Conservation (phyloP, 306 rosid genomes). For the Inga oerstediana region DNA sequence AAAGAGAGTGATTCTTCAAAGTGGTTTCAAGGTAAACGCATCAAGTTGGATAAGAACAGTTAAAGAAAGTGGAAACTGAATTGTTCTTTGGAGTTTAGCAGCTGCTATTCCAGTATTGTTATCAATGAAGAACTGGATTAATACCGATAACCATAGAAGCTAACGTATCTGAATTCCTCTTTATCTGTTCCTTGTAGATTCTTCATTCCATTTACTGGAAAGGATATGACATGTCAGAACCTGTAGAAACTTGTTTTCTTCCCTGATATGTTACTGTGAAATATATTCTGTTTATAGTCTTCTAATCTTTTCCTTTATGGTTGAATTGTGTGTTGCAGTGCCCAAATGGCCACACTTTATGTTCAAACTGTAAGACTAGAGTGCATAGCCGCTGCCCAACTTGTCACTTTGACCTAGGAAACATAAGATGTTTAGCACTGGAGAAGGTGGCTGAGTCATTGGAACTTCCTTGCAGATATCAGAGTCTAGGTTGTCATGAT, state of each 20-base stretch:
- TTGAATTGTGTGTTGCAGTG: constrained; percentile 59
- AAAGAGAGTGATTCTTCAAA: constrained; percentile 2
- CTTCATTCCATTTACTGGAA: constrained; percentile 11
- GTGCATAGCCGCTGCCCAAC: constrained; percentile 91
- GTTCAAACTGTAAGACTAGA: constrained; percentile 75
- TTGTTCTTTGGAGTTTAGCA: background rate
- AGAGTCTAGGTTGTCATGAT: constrained; percentile 78
- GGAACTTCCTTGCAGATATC: constrained; percentile 90
- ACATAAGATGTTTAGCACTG: constrained; percentile 92
- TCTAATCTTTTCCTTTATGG: constrained; percentile 35
- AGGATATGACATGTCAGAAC: background rate
- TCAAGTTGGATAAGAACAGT: constrained; percentile 5
- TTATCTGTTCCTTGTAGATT: background rate
- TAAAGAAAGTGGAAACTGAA: constrained; percentile 11
- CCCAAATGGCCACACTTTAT: constrained; percentile 96
- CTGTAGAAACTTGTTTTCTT: constrained; percentile 11
- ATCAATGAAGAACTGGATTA: background rate
- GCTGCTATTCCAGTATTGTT: background rate
- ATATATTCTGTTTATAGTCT: background rate
- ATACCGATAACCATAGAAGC: background rate
- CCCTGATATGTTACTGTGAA: constrained; percentile 16
- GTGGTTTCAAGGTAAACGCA: background rate
- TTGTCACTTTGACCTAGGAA: constrained; percentile 78
- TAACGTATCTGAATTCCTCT: background rate
- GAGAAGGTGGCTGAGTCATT: constrained; percentile 91